phyloP scores from a whole-genome alignment of 768 basidiomycete species.

The Lactarius tabidus region DNA sequence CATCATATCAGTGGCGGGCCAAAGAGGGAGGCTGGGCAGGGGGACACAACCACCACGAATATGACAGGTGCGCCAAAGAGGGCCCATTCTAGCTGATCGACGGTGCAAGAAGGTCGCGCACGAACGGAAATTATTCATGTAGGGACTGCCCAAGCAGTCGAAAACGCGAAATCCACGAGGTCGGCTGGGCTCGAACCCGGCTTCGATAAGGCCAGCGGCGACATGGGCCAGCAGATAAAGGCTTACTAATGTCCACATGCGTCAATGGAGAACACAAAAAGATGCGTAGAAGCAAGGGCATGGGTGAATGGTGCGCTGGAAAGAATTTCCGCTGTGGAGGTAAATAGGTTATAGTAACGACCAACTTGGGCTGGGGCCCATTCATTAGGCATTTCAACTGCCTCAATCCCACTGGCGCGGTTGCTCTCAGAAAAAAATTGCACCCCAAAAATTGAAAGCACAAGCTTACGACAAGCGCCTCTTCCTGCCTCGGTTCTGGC shows the following conservation, averaged over 20 bases:
- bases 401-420: constrained; percentile 43
- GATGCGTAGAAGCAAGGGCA: constrained; percentile 11
- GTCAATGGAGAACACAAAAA: constrained; percentile 15
- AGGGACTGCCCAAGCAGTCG: background rate
- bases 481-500: constrained; percentile 40
- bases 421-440: constrained; percentile 30
- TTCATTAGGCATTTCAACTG: constrained; percentile 15
- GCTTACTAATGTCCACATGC: constrained; percentile 18
- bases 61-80: background rate
- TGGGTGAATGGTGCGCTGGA: constrained; percentile 5
- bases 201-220: constrained; percentile 11
- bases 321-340: constrained; percentile 16
- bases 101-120: background rate
- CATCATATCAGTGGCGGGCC: background rate
- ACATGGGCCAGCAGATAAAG: constrained; percentile 4
- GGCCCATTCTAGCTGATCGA: constrained; percentile 18
- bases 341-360: constrained; percentile 15
- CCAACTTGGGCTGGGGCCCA: background rate
- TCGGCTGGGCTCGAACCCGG: background rate
- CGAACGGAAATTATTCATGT: constrained; percentile 17
- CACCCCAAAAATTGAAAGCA: constrained; percentile 22
- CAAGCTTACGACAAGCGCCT: constrained; percentile 43
- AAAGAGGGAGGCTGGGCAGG: background rate
- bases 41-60: background rate
- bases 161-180: constrained; percentile 23